Conservation (phyloP, 2,329 filamentous ascomycete genomes). For the Epichloe baconii region DNA sequence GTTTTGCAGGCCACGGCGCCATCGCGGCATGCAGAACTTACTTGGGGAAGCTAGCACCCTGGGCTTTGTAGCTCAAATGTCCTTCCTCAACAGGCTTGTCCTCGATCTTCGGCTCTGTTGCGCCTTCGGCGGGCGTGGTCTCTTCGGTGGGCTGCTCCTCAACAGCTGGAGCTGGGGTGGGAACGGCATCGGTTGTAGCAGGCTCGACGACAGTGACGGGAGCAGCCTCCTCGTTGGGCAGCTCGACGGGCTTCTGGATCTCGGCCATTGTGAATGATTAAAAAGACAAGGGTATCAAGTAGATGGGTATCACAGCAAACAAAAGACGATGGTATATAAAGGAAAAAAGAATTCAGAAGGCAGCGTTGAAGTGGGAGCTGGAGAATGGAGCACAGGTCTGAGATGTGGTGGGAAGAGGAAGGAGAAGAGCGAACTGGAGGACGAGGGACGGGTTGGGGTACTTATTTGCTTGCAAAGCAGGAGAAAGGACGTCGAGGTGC, state of each 20-base stretch:
- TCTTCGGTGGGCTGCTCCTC: slow-evolving; percentile 29
- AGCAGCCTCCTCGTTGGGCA: slow-evolving; percentile 40
- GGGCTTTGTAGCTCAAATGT: slow-evolving; percentile 77
- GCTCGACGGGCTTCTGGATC: slow-evolving; percentile 47
- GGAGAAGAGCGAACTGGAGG: slow-evolving; percentile 13
- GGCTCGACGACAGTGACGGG: slow-evolving; percentile 15
- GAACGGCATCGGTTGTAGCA: slow-evolving; percentile 18
- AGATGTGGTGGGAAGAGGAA: slow-evolving; percentile 20
- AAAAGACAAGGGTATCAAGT: slow-evolving; percentile 27
- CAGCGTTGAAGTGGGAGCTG: slow-evolving; percentile 12
- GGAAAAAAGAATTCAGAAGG: slow-evolving; percentile 23
- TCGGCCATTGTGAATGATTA: slow-evolving; percentile 52
- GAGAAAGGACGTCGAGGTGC: slow-evolving; percentile 7
- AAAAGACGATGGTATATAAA: slow-evolving; percentile 29
- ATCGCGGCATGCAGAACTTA: slow-evolving; percentile 34
- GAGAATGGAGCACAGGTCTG: slow-evolving; percentile 18
- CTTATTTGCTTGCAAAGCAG: slow-evolving; percentile 24
- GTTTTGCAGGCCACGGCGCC: neutral
- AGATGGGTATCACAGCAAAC: slow-evolving; percentile 39
- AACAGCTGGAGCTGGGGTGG: slow-evolving; percentile 21
- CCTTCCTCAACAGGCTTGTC: slow-evolving; percentile 64
- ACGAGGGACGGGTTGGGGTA: slow-evolving; percentile 24
- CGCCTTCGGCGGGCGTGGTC: slow-evolving; percentile 19
- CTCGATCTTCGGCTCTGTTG: slow-evolving; percentile 27
- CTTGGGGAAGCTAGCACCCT: slow-evolving; percentile 73